phyloP scores from a whole-genome alignment of 2,329 filamentous ascomycete species.

The Pyricularia sp. region DNA sequence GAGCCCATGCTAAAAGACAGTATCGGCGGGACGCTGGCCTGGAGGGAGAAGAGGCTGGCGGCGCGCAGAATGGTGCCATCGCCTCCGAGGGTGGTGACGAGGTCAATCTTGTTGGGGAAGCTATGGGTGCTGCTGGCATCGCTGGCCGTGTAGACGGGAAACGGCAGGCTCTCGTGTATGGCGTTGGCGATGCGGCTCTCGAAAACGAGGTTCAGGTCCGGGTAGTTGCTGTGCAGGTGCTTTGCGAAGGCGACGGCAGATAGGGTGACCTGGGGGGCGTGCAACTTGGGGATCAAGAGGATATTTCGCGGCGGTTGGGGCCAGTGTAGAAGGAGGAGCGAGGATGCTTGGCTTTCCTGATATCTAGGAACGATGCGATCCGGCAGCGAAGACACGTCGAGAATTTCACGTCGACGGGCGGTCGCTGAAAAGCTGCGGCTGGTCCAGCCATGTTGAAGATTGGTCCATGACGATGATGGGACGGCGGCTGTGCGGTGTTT shows the following conservation, averaged over 20 bases:
- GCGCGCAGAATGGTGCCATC: constrained; percentile 87
- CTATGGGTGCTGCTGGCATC: constrained; percentile 31
- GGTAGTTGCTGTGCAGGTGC: constrained; percentile 73
- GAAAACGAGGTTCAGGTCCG: constrained; percentile 71
- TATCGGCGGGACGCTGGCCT: constrained; percentile 75
- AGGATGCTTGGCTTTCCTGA: constrained; percentile 46
- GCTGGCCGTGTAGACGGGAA: constrained; percentile 60
- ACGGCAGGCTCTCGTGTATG: constrained; percentile 60
- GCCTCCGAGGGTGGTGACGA: constrained; percentile 83
- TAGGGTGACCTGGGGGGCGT: constrained; percentile 40
- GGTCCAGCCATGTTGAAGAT: background rate
- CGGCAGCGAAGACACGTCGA: constrained; percentile 38
- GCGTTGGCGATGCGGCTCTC: constrained; percentile 66
- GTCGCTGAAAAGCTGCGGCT: constrained; percentile 40
- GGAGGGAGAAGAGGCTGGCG: constrained; percentile 76
- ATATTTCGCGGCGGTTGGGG: constrained; percentile 45
- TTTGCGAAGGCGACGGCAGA: constrained; percentile 49
- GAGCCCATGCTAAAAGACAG: constrained; percentile 96
- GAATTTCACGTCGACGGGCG: constrained; percentile 32
- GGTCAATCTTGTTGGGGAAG: constrained; percentile 73
- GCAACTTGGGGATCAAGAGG: constrained; percentile 49
- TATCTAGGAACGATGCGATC: constrained; percentile 53
- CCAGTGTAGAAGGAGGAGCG: constrained; percentile 46
- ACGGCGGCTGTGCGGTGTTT: background rate
- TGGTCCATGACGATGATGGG: background rate